Conservation (phyloP, 495 filamentous ascomycete genomes). For the Aspergillus steynii region DNA sequence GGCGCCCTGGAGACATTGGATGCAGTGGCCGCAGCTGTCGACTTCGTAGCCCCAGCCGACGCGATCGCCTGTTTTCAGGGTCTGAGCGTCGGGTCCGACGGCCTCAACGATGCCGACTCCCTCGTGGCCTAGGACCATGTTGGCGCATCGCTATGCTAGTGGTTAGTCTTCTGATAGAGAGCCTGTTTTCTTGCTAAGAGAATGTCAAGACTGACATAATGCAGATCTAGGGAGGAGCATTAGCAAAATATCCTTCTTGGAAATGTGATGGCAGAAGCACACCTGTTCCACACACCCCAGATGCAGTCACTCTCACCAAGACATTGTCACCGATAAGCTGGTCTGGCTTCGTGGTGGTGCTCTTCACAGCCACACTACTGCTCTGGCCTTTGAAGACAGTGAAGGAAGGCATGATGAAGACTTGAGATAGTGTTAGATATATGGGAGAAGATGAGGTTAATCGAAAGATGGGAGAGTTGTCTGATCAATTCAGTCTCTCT, state of each 20-base stretch:
- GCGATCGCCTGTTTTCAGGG: slow-evolving; percentile 19
- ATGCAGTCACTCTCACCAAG: slow-evolving; percentile 17
- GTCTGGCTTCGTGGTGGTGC: slow-evolving; percentile 15
- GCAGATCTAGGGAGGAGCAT: slow-evolving; percentile 5
- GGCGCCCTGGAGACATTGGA: slow-evolving; percentile 10
- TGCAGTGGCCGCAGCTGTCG: slow-evolving; percentile 17
- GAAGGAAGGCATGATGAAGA: slow-evolving; percentile 12
- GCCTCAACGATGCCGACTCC: slow-evolving; percentile 20
- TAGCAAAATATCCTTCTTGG: not conserved
- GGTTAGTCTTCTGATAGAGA: not conserved
- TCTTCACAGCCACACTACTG: slow-evolving; percentile 10
- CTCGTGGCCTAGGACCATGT: slow-evolving; percentile 23
- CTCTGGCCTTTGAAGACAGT: slow-evolving; percentile 20
- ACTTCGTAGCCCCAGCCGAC: slow-evolving; percentile 23
- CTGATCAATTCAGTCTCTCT: too few relatives aligned
- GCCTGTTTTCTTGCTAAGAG: too few relatives aligned
- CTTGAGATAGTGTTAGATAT: not conserved
- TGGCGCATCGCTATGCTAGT: not conserved
- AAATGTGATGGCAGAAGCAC: not conserved
- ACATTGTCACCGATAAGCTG: slow-evolving; percentile 17
- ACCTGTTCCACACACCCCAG: slow-evolving; percentile 21
- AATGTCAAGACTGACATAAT: slow-evolving; percentile 10
- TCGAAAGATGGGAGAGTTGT: too few relatives aligned
- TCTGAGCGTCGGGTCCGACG: slow-evolving; percentile 7
- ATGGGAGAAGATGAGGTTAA: not conserved